Percentiles rank a stretch among this genome's conserved stretches.
Evolutionary conservation across 2,329 filamentous ascomycete genomes (phyloP).

Genomic region (Colletotrichum lupini): DNA sequence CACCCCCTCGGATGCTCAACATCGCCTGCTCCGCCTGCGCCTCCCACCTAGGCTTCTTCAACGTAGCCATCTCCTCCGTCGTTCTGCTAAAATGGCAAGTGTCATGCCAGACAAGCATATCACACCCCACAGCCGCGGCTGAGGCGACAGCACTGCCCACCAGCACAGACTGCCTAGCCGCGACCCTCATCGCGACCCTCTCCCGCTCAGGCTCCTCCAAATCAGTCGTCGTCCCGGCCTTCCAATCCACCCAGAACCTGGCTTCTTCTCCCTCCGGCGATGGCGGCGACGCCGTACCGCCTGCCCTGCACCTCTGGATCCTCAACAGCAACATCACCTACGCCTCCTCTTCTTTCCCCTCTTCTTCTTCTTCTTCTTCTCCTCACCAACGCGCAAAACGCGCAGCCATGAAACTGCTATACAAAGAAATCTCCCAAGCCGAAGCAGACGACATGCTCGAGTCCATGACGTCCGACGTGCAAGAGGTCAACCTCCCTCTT

Average conservation of each 20-base stretch:
- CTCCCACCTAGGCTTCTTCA: constrained; percentile 59
- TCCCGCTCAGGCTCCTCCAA: constrained; percentile 69
- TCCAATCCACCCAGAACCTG: background rate
- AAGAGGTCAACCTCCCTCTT: constrained; percentile 67
- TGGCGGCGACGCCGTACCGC: constrained; percentile 29
- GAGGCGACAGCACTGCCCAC: constrained; percentile 46
- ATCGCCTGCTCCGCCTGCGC: constrained; percentile 59
- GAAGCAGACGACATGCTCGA: constrained; percentile 63
- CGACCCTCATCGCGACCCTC: constrained; percentile 63
- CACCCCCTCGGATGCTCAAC: constrained; percentile 46
- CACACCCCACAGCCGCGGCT: constrained; percentile 24
- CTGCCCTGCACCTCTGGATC: constrained; percentile 62
- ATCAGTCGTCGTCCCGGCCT: constrained; percentile 60
- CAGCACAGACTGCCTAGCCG: constrained; percentile 62
- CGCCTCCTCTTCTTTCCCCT: constrained; percentile 49
- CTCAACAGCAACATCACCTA: constrained; percentile 67
- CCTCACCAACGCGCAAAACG: constrained; percentile 38
- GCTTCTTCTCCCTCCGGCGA: background rate
- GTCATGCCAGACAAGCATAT: constrained; percentile 47
- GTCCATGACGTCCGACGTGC: constrained; percentile 64
- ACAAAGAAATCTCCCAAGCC: constrained; percentile 52
- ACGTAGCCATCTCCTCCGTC: constrained; percentile 55
- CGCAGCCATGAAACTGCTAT: constrained; percentile 65
- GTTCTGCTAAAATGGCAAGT: constrained; percentile 70
- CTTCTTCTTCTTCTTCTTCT: no score